Evolutionary conservation across 257 asterid species (phyloP), one percentile per base, ranked within the genome.

Genomic region (Marsdenia floribunda): DNA sequence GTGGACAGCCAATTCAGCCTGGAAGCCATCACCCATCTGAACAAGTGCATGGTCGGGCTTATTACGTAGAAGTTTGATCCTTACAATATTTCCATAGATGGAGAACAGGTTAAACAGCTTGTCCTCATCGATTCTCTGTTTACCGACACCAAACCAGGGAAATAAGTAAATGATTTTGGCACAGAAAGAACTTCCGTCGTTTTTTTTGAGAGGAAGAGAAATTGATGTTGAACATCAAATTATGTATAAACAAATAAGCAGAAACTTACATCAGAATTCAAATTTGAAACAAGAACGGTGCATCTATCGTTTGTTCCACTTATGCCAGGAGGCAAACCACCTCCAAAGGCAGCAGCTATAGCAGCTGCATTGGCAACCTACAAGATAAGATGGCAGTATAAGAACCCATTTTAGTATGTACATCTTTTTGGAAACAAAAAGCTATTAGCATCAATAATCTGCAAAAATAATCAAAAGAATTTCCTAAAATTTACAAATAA

Each of bases 1-100:
- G 85, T 95, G 97, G 70, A 95, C 97, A 64, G 98, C 99, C 88
- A 95, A 79, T 82, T 95, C 99, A 78, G 99, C 97, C 88, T 95
- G 98, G 82, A 94, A 92, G 68, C 99, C 99, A 84, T 92, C 99
- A 55, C 97, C 96, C 98, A 95, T 87, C 88, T 95, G 97, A 73
- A 95, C 94, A 68, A 95, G 81, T 40, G 96, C 98, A 83, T 95
- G 99, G 83, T 95, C 99, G 46, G 96, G 99, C 80, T 95, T 95
- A 75, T 90, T 92, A 10, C 96, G 98, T 57, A 95, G 97, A 82
- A 95, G 85, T 89, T 95, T 95, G 87, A 95, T 86, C 80, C 97
- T 88, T 68, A 86, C 81, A 80, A 94, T 92, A 88, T 94, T 94
- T 55, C 99, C 99, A 75, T 94, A 94, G 65, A 94, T 85, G 22